Conservation (phyloP, 2,329 filamentous ascomycete species). For the Diplodia scrobiculata region DNA sequence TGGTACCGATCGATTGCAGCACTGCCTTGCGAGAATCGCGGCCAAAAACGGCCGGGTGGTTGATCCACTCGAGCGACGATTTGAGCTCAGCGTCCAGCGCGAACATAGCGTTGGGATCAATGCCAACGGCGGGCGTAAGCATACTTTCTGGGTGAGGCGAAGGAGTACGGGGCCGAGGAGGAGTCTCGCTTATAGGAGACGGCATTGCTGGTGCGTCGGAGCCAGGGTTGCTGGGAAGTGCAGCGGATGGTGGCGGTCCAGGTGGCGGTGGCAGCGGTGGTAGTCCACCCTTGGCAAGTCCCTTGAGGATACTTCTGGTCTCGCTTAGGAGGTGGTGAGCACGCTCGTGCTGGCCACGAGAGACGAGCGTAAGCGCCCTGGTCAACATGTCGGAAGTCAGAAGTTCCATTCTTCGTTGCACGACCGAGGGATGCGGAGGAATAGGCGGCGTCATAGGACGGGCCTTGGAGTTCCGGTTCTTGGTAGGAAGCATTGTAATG, state of each 20-base stretch:
- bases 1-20: constrained; percentile 92
- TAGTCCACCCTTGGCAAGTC: constrained; percentile 89
- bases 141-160: constrained; percentile 14
- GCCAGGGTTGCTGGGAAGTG: constrained; percentile 45
- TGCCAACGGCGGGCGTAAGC: constrained; percentile 67
- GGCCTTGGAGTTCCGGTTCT: constrained; percentile 54
- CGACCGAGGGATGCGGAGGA: constrained; percentile 89
- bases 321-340: constrained; percentile 90
- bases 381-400: constrained; percentile 98
- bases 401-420: constrained; percentile 95
- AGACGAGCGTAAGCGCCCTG: constrained; percentile 84
- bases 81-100: constrained; percentile 91
- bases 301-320: constrained; percentile 92
- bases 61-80: constrained; percentile 92
- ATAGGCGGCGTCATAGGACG: constrained; percentile 70
- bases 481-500: constrained; percentile 83
- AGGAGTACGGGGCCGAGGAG: constrained; percentile 42
- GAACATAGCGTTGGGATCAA: constrained; percentile 77
- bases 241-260: constrained; percentile 37
- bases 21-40: constrained; percentile 94
- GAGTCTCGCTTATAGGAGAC: constrained; percentile 43
- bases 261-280: constrained; percentile 77
- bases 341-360: constrained; percentile 87
- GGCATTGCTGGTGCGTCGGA: constrained; percentile 34
- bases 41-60: constrained; percentile 90